These are phyloP conservation scores for Talaromyces atroroseus DNA, from an alignment of 2,329 filamentous ascomycete species.

Conservation along the genomic window DNA sequence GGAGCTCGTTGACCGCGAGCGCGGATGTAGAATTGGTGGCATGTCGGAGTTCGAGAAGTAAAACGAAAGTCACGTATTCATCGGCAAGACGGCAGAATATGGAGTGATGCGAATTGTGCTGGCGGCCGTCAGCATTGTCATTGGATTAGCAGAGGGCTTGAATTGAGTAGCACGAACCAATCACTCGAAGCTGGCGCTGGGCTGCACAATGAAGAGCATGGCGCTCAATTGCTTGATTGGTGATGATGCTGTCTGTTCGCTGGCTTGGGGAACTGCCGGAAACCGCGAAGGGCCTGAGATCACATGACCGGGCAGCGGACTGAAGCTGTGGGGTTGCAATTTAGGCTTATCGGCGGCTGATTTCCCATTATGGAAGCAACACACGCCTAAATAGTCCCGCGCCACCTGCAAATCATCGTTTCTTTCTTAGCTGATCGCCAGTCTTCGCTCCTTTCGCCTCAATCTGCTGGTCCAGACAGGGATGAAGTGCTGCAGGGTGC, in stretches of 20 bases:
- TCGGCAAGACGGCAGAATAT: not conserved
- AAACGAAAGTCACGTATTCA: constrained; percentile 3
- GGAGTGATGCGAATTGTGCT: not conserved
- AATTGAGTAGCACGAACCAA: not conserved
- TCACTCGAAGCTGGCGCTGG: constrained; percentile 1
- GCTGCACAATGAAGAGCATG: constrained; percentile 6
- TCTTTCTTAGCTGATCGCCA: not conserved
- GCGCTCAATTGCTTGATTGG: constrained; percentile 9
- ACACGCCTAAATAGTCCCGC: not conserved
- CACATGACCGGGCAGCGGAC: not conserved
- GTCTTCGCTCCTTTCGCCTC: not conserved
- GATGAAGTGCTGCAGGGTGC: constrained; percentile 5
- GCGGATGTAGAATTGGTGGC: constrained; percentile 82
- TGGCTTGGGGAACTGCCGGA: not conserved
- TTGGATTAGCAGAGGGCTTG: not conserved
- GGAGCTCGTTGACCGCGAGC: constrained; percentile 86
- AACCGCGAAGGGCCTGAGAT: not conserved
- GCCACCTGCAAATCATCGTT: not conserved
- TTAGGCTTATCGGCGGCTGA: constrained; percentile 6
- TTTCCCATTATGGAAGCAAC: not conserved
- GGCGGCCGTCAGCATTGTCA: not conserved
- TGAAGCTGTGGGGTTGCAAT: constrained; percentile 1
- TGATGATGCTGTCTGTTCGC: not conserved
- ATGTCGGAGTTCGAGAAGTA: constrained; percentile 54
- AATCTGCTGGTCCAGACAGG: constrained; percentile 7